phyloP scores from a whole-genome alignment of 2,329 filamentous ascomycete genomes.

The Fusarium vanettenii region DNA sequence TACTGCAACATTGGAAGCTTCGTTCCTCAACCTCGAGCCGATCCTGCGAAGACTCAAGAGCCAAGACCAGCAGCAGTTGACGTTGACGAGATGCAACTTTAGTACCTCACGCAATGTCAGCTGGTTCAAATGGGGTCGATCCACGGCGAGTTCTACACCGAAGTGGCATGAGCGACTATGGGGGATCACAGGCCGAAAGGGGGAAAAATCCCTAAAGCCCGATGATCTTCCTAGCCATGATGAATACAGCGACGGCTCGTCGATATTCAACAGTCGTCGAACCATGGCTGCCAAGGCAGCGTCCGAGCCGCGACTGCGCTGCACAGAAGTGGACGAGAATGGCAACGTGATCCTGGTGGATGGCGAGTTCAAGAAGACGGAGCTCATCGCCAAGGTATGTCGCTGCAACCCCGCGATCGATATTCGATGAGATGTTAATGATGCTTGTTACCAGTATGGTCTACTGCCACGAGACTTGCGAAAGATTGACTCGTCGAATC shows the following conservation, averaged over 20 bases:
- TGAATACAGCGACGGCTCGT: constrained; percentile 66
- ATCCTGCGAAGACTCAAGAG: constrained; percentile 26
- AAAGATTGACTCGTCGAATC: constrained; percentile 96
- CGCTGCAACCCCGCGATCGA: neutral
- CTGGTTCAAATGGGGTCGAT: constrained; percentile 30
- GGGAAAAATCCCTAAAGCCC: constrained; percentile 59
- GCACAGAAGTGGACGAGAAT: constrained; percentile 93
- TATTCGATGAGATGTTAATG: constrained; percentile 4
- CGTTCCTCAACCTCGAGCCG: constrained; percentile 43
- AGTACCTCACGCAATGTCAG: constrained; percentile 45
- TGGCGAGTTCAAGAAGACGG: constrained; percentile 97
- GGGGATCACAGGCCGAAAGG: constrained; percentile 53
- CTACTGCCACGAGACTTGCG: constrained; percentile 92
- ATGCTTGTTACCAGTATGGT: constrained; percentile 73
- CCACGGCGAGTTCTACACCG: constrained; percentile 39
- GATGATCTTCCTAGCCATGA: constrained; percentile 69
- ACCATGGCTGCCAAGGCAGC: constrained; percentile 80
- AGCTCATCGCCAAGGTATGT: constrained; percentile 89
- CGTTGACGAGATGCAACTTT: constrained; percentile 38
- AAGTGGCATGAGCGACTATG: constrained; percentile 64
- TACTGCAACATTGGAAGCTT: constrained; percentile 43
- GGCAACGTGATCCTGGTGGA: constrained; percentile 93
- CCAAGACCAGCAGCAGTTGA: constrained; percentile 11
- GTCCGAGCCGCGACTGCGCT: constrained; percentile 86
- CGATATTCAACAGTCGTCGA: constrained; percentile 76